These are phyloP conservation scores for Bombardia bombarda DNA, from an alignment of 495 filamentous ascomycete species.

Conservation along the genomic window DNA sequence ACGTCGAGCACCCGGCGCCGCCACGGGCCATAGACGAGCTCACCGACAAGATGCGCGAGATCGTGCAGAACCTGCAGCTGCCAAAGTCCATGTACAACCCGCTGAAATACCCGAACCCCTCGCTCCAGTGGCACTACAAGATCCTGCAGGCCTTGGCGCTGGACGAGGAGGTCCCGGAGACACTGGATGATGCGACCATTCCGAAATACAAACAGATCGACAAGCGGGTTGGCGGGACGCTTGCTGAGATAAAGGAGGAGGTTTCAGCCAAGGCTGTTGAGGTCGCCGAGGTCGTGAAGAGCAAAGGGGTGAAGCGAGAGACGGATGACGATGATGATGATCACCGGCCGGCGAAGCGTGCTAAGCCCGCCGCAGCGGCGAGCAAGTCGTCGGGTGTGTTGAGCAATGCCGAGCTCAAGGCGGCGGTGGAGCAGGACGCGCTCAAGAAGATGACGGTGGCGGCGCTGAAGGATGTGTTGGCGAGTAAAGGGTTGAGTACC, in stretches of 20 bases:
- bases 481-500: slow-evolving; percentile 49
- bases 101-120: slow-evolving; percentile 83
- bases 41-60: slow-evolving; percentile 69
- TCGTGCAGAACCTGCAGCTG: slow-evolving; percentile 82
- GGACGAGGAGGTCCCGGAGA: slow-evolving; percentile 81
- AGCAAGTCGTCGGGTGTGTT: slow-evolving; percentile 21
- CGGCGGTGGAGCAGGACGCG: slow-evolving; percentile 48
- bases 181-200: slow-evolving; percentile 72
- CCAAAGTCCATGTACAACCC: slow-evolving; percentile 81
- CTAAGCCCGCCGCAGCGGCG: slow-evolving; percentile 19
- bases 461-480: slow-evolving; percentile 61
- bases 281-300: slow-evolving; percentile 19
- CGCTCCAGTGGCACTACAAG: slow-evolving; percentile 95
- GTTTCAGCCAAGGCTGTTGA: slow-evolving; percentile 45
- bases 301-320: slow-evolving; percentile 36
- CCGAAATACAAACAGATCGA: slow-evolving; percentile 75
- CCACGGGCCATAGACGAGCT: slow-evolving; percentile 60
- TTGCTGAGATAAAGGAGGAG: slow-evolving; percentile 66
- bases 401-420: slow-evolving; percentile 51
- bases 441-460: slow-evolving; percentile 66
- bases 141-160: slow-evolving; percentile 88
- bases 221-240: slow-evolving; percentile 73
- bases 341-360: slow-evolving; percentile 32
- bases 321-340: slow-evolving; percentile 28
- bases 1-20: slow-evolving; percentile 42